These are phyloP conservation scores for Collybiopsis luxurians DNA, from an alignment of 768 basidiomycete species.

Conservation along the genomic window DNA sequence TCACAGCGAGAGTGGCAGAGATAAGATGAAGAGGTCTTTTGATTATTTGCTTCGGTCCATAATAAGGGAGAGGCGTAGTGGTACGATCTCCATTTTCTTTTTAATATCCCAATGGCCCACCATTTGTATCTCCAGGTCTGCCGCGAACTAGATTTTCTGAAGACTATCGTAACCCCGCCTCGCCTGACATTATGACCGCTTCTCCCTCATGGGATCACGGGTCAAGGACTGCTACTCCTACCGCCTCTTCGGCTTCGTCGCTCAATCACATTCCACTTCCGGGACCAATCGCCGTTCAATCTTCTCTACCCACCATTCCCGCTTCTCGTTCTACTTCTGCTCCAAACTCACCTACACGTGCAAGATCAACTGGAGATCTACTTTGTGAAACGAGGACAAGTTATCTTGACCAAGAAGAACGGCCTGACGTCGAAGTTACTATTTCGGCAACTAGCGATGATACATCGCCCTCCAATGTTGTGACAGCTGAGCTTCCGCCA, in stretches of 20 bases:
- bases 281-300: slow-evolving; percentile 24
- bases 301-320: slow-evolving; percentile 30
- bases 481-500: slow-evolving; percentile 1
- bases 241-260: slow-evolving; percentile 38
- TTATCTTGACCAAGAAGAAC: slow-evolving; percentile 1
- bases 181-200: slow-evolving; percentile 51
- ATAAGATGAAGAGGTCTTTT: slow-evolving; percentile 73
- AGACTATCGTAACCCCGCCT: slow-evolving; percentile 67
- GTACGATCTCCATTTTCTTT: not conserved
- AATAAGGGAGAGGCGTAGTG: slow-evolving; percentile 40
- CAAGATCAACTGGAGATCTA: slow-evolving; percentile 55
- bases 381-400: slow-evolving; percentile 35
- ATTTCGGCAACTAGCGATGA: not conserved
- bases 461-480: not conserved
- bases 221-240: slow-evolving; percentile 51
- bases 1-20: slow-evolving; percentile 52
- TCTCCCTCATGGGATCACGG: slow-evolving; percentile 49
- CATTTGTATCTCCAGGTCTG: not conserved
- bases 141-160: slow-evolving; percentile 28
- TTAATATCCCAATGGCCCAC: not conserved
- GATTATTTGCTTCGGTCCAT: slow-evolving; percentile 72
- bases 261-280: slow-evolving; percentile 28
- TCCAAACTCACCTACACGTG: slow-evolving; percentile 49
- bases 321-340: slow-evolving; percentile 32
- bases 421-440: not conserved